Conservation (phyloP, 1,284 basidiomycete species). For the Sanghuangporus weigelae region DNA sequence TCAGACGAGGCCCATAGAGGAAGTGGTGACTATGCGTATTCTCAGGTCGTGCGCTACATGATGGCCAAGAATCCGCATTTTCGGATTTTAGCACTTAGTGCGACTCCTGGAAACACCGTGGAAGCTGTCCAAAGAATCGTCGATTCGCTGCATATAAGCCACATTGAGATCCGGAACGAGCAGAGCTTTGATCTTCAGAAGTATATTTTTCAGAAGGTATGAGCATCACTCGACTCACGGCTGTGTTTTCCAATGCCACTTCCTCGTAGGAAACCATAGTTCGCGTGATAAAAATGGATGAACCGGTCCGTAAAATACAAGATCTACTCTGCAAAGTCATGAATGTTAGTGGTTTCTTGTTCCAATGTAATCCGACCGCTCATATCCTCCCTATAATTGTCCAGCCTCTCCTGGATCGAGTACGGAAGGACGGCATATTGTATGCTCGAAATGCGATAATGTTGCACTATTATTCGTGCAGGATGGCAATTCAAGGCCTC, state of each 20-base stretch:
- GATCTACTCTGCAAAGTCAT: conserved; percentile 62
- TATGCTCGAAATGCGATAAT: conserved; percentile 34
- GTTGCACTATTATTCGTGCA: conserved; percentile 51
- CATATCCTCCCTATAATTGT: background rate
- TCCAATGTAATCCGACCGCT: background rate
- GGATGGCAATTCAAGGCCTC: background rate
- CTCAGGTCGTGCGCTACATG: conserved; percentile 82
- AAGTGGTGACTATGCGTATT: conserved; percentile 91
- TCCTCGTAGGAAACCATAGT: conserved; percentile 51
- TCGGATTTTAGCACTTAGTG: conserved; percentile 89
- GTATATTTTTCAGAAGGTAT: conserved; percentile 87
- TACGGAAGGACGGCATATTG: conserved; percentile 25
- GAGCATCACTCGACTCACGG: conserved; percentile 5
- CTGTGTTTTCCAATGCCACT: background rate
- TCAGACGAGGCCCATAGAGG: conserved; percentile 95
- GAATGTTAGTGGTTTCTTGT: conserved; percentile 45
- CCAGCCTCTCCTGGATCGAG: conserved; percentile 25
- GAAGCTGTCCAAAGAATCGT: conserved; percentile 90
- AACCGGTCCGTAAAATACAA: conserved; percentile 50
- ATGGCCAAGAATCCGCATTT: conserved; percentile 95
- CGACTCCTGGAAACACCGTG: conserved; percentile 86
- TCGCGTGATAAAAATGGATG: conserved; percentile 68
- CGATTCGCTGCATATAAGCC: conserved; percentile 93
- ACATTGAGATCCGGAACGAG: conserved; percentile 94
- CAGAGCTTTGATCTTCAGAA: conserved; percentile 82